These are phyloP conservation scores for Apostasia shenzhenica DNA, from an alignment of 106 monocot species.

Conservation along the genomic window DNA sequence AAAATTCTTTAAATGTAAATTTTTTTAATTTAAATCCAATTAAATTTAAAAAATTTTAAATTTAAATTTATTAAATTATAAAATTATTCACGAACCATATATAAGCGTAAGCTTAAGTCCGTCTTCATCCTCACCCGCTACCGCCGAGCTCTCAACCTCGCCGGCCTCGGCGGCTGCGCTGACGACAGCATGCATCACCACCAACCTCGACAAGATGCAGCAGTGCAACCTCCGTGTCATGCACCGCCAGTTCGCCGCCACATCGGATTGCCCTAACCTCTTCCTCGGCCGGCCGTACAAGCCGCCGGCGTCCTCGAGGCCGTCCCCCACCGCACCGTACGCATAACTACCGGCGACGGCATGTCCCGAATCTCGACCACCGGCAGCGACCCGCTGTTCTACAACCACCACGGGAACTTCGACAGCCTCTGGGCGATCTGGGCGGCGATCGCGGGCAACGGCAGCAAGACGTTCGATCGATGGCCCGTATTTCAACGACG, in stretches of 20 bases:
- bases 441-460: not conserved
- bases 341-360: not conserved
- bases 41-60: too few species aligned
- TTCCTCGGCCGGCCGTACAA: not conserved
- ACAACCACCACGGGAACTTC: constrained; percentile 13
- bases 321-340: not conserved
- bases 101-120: not conserved
- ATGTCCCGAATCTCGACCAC: not conserved
- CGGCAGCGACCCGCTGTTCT: constrained; percentile 15
- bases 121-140: constrained; percentile 4
- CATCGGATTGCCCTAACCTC: not conserved
- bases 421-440: constrained; percentile 15
- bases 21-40: too few species aligned
- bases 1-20: too few species aligned
- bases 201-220: not conserved
- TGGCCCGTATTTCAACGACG: constrained; percentile 6
- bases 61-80: too few species aligned
- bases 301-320: not conserved
- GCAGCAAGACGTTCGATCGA: not conserved
- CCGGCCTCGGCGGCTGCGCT: not conserved
- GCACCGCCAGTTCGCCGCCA: constrained; percentile 1
- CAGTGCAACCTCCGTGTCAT: not conserved
- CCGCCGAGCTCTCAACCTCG: not conserved
- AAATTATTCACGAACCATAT: too few species aligned
- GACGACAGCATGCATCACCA: too few species aligned